These are phyloP conservation scores for Apiotrichum akiyoshidainum DNA, from an alignment of 1,284 basidiomycete genomes.

Conservation along the genomic window DNA sequence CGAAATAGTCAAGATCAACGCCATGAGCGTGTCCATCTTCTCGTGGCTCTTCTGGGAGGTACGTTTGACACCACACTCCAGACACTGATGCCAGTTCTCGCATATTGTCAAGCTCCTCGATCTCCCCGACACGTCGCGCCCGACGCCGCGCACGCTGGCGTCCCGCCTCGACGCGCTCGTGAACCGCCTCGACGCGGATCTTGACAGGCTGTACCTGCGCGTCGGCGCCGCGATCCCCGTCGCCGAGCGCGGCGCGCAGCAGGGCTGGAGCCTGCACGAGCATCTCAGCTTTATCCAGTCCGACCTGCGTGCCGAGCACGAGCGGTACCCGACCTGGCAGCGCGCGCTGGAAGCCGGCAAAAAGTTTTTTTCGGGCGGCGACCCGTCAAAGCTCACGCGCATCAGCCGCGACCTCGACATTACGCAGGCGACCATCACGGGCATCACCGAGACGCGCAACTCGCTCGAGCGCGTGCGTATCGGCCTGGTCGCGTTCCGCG, in stretches of 20 bases:
- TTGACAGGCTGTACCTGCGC: conserved; percentile 29
- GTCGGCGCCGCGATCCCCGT: conserved; percentile 12
- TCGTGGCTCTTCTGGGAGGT: conserved; percentile 47
- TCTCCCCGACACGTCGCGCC: conserved; percentile 6
- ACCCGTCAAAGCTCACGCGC: conserved; percentile 31
- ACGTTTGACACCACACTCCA: too few relatives aligned
- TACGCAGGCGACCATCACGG: conserved; percentile 30
- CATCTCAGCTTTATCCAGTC: conserved; percentile 12
- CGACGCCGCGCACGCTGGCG: conserved; percentile 12
- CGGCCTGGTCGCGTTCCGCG: conserved; percentile 34
- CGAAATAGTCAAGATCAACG: conserved; percentile 39
- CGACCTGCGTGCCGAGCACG: conserved; percentile 22
- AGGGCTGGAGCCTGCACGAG: conserved; percentile 12
- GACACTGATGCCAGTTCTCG: too few relatives aligned
- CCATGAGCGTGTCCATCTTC: conserved; percentile 42
- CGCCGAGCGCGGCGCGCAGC: conserved; percentile 6
- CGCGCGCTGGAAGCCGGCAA: conserved; percentile 27
- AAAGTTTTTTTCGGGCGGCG: conserved; percentile 40
- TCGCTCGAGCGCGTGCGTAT: conserved; percentile 29
- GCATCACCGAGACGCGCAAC: conserved; percentile 25
- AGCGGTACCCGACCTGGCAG: conserved; percentile 38
- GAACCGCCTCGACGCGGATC: conserved; percentile 27
- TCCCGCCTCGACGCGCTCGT: conserved; percentile 38
- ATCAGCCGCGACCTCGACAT: conserved; percentile 35
- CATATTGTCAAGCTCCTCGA: conserved; percentile 36